A percentile compares a stretch with the other conserved stretches of the same genome.
Conservation (phyloP, 2,329 filamentous ascomycete species). For the Clarireedia monteithiana region DNA sequence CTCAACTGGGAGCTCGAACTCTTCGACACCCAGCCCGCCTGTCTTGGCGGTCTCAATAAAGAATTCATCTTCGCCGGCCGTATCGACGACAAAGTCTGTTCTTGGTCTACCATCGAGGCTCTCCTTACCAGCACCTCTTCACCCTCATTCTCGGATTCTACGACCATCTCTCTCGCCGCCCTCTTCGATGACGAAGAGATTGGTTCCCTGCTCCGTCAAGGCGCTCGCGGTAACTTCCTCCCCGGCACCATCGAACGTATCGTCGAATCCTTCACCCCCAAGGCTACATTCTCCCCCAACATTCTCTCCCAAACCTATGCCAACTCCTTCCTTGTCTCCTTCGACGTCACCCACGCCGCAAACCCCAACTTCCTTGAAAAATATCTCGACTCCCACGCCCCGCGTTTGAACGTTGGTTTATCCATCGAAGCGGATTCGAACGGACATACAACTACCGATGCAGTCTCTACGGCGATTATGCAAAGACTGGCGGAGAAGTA, state of each 20-base stretch:
- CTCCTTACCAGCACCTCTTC: constrained; percentile 59
- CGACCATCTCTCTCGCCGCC: constrained; percentile 82
- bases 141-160: constrained; percentile 38
- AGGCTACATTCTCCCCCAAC: constrained; percentile 40
- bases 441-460: constrained; percentile 93
- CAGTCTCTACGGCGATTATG: constrained; percentile 74
- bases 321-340: constrained; percentile 84
- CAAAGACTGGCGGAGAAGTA: constrained; percentile 69
- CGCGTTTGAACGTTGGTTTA: constrained; percentile 81
- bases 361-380: constrained; percentile 86
- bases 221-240: constrained; percentile 83
- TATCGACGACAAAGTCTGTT: constrained; percentile 97
- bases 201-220: constrained; percentile 82
- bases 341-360: constrained; percentile 88
- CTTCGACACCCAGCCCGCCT: constrained; percentile 81
- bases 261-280: constrained; percentile 55
- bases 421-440: constrained; percentile 76
- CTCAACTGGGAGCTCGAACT: constrained; percentile 97
- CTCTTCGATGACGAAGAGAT: constrained; percentile 98
- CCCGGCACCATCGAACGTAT: constrained; percentile 73
- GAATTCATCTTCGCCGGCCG: constrained; percentile 94
- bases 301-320: constrained; percentile 77
- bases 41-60: constrained; percentile 75
- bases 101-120: constrained; percentile 80
- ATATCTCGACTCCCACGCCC: constrained; percentile 81